Evolutionary conservation across 495 filamentous ascomycete genomes (phyloP).

Genomic region (Penicillium pancosmium): DNA sequence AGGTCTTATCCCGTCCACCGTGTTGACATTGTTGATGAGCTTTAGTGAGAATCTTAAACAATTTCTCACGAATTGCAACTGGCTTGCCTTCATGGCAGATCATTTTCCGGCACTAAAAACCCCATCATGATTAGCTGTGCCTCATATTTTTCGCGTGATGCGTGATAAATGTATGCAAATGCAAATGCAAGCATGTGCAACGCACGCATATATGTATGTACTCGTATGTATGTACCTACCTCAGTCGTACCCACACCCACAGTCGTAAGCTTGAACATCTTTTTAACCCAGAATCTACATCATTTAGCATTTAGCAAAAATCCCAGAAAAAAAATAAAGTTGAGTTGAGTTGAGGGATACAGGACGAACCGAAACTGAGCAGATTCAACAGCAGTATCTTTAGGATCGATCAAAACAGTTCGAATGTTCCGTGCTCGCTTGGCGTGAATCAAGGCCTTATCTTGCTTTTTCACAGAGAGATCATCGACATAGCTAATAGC

Average conservation of each 20-base stretch:
- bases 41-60: conserved; percentile 59
- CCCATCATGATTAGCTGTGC: too few species aligned
- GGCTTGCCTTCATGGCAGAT: conserved; percentile 64
- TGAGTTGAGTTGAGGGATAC: too few species aligned
- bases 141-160: too few species aligned
- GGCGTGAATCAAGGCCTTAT: conserved; percentile 60
- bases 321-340: too few species aligned
- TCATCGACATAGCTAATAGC: conserved; percentile 48
- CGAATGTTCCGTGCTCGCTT: conserved; percentile 56
- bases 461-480: conserved; percentile 60
- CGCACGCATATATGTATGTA: too few species aligned
- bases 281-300: conserved; percentile 61
- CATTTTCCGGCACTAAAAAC: conserved; percentile 41
- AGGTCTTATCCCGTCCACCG: conserved; percentile 63
- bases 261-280: conserved; percentile 58
- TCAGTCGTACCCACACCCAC: conserved; percentile 39
- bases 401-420: conserved; percentile 56
- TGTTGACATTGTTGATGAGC: conserved; percentile 61
- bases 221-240: conserved; percentile 20
- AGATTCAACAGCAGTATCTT: conserved; percentile 60
- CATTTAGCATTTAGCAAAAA: conserved; percentile 10
- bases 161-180: too few species aligned
- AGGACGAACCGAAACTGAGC: conserved; percentile 54
- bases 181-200: too few species aligned
- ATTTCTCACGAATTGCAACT: conserved; percentile 60